A percentile compares a stretch with the other conserved stretches of the same genome.
phyloP scores from a whole-genome alignment of 2,329 filamentous ascomycete species.

The Orbilia brochopaga region DNA sequence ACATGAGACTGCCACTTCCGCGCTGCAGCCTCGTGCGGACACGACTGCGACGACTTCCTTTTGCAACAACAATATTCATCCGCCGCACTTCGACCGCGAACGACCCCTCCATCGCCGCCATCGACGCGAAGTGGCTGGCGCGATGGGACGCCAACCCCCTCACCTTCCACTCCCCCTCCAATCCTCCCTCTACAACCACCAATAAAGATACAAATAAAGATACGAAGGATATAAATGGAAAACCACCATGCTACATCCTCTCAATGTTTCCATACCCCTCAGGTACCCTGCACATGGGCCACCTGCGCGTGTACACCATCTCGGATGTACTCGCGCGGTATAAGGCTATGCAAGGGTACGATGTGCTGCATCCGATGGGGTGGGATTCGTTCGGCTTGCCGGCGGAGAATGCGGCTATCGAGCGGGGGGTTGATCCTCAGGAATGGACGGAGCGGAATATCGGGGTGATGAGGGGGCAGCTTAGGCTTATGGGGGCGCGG shows the following conservation, averaged over 20 bases:
- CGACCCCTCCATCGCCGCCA: slow-evolving; percentile 17
- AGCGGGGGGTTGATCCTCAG: slow-evolving; percentile 76
- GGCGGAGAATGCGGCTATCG: slow-evolving; percentile 88
- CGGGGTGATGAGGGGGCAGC: slow-evolving; percentile 79
- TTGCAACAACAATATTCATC: too few species aligned
- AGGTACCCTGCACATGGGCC: slow-evolving; percentile 82
- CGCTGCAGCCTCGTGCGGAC: slow-evolving; percentile 16
- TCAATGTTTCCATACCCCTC: slow-evolving; percentile 96
- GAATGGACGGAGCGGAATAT: slow-evolving; percentile 84
- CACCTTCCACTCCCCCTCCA: slow-evolving; percentile 57
- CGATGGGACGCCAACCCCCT: slow-evolving; percentile 32
- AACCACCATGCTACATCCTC: slow-evolving; percentile 68
- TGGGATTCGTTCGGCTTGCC: slow-evolving; percentile 93
- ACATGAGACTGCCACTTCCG: slow-evolving; percentile 40
- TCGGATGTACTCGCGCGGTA: slow-evolving; percentile 83
- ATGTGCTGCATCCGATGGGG: slow-evolving; percentile 86
- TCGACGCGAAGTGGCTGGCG: slow-evolving; percentile 43
- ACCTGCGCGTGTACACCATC: slow-evolving; percentile 87
- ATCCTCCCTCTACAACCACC: too few species aligned
- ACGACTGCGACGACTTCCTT: slow-evolving; percentile 12
- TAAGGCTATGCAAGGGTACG: slow-evolving; percentile 72
- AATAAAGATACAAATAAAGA: too few species aligned
- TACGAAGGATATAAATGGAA: too few species aligned
- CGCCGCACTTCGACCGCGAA: slow-evolving; percentile 29
- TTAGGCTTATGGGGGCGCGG: slow-evolving; percentile 76